A percentile compares a stretch with the other conserved stretches of the same genome.
Evolutionary conservation across 345 rosid species (phyloP).

Genomic region (Trapa bicornis): DNA sequence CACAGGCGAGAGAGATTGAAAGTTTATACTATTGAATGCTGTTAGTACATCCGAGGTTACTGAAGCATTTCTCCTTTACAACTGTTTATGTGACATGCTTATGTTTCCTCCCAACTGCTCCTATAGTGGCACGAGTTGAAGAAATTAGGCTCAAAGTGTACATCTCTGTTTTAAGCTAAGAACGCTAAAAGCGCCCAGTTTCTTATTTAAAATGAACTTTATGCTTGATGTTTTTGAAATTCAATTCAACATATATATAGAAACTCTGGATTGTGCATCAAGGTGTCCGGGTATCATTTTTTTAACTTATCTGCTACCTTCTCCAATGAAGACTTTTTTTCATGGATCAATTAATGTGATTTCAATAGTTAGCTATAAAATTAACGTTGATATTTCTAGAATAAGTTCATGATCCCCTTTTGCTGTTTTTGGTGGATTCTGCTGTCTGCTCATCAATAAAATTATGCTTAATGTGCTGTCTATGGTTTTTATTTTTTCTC

Average conservation of each 20-base stretch:
- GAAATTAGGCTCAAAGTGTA: not conserved
- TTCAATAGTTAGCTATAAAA: slow-evolving; percentile 16
- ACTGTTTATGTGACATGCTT: not conserved
- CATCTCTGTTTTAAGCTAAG: too few species aligned
- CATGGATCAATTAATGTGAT: slow-evolving; percentile 16
- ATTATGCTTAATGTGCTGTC: slow-evolving; percentile 10
- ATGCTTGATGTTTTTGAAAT: not conserved
- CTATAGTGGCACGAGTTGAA: not conserved
- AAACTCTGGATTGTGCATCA: not conserved
- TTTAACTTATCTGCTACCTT: not conserved
- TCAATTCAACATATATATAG: too few species aligned
- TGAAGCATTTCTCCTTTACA: not conserved
- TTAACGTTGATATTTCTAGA: slow-evolving; percentile 27
- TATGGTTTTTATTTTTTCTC: slow-evolving; percentile 6
- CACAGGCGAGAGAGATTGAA: not conserved
- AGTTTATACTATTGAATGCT: not conserved
- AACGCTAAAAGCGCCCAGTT: not conserved
- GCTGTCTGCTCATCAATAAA: slow-evolving; percentile 6
- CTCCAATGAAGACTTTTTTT: slow-evolving; percentile 21
- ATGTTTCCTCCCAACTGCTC: slow-evolving; percentile 1
- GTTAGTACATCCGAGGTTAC: not conserved
- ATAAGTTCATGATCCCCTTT: slow-evolving; percentile 1
- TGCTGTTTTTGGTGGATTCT: slow-evolving; percentile 12
- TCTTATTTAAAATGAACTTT: not conserved
- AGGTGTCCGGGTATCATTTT: not conserved